A percentile compares a stretch with the other conserved stretches of the same genome.
phyloP scores from a whole-genome alignment of 768 basidiomycete species.

The Lactifluus pinguis region DNA sequence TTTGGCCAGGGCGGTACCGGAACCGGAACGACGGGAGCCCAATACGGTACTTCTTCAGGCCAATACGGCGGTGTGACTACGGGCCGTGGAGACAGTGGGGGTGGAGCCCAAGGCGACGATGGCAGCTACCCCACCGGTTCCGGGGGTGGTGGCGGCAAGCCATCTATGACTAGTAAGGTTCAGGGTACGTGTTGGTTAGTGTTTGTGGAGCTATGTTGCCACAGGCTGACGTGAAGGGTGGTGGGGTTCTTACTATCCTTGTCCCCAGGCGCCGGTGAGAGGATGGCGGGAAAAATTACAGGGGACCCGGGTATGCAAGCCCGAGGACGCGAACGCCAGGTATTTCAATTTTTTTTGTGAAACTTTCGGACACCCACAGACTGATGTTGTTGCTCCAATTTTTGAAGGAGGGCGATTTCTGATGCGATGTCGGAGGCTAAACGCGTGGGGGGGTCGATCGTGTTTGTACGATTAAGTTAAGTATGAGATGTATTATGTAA shows the following conservation, averaged over 20 bases:
- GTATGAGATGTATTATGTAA: neutral
- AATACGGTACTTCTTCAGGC: neutral
- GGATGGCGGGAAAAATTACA: constrained; percentile 9
- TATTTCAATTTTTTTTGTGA: neutral
- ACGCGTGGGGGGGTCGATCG: neutral
- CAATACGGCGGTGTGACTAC: neutral
- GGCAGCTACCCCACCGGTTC: neutral
- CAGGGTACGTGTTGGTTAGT: constrained; percentile 8
- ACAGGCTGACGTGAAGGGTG: neutral
- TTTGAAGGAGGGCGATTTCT: constrained; percentile 4
- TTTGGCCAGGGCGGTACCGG: neutral
- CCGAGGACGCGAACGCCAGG: constrained; percentile 16
- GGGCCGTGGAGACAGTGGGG: neutral
- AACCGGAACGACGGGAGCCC: neutral
- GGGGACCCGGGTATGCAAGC: constrained; percentile 7
- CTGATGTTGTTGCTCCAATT: constrained; percentile 1
- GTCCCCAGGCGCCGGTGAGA: constrained; percentile 13
- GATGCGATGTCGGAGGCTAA: neutral
- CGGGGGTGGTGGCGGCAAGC: neutral
- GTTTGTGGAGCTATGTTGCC: neutral
- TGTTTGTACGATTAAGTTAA: neutral
- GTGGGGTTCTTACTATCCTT: neutral
- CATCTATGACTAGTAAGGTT: constrained; percentile 2
- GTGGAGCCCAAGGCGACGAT: neutral
- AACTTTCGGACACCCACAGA: neutral